phyloP scores from a whole-genome alignment of 441 rosid genomes.

The Adansonia gregorii region DNA sequence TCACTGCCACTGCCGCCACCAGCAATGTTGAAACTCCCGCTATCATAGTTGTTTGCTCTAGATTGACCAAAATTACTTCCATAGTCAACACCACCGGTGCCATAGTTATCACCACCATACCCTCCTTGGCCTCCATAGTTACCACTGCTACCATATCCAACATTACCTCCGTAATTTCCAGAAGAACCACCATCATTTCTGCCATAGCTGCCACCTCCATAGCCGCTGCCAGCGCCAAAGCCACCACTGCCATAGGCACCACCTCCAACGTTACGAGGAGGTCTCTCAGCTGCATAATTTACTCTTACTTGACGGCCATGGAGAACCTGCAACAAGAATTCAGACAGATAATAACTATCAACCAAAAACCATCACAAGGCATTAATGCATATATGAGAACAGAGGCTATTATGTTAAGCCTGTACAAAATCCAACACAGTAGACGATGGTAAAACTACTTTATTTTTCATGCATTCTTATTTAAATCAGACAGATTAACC shows the following conservation, averaged over 20 bases:
- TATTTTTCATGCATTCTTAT: not conserved
- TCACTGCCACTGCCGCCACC: conserved; percentile 36
- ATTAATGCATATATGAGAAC: not conserved
- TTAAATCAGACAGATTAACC: not conserved
- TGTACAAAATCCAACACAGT: not conserved
- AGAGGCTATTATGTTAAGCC: not conserved
- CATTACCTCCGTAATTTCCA: conserved; percentile 19
- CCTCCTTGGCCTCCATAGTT: conserved; percentile 30
- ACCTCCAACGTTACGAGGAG: conserved; percentile 36
- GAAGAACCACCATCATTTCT: conserved; percentile 29
- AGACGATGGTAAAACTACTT: not conserved
- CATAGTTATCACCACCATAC: conserved; percentile 8
- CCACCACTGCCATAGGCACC: conserved; percentile 31
- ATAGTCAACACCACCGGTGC: conserved; percentile 28
- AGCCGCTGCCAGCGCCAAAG: conserved; percentile 31
- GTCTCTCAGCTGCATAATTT: conserved; percentile 74
- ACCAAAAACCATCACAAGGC: not conserved
- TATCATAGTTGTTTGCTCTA: conserved; percentile 18
- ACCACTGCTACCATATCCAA: conserved; percentile 30
- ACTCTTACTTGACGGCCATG: conserved; percentile 78
- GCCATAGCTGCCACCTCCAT: conserved; percentile 30
- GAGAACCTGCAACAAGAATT: conserved; percentile 53
- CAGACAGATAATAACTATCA: not conserved
- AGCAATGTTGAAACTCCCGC: conserved; percentile 34
- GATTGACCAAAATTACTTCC: conserved; percentile 31